Percentiles rank a stretch among this genome's conserved stretches.
Evolutionary conservation across 1,284 basidiomycete species (phyloP).

Genomic region (Malassezia furfur): DNA sequence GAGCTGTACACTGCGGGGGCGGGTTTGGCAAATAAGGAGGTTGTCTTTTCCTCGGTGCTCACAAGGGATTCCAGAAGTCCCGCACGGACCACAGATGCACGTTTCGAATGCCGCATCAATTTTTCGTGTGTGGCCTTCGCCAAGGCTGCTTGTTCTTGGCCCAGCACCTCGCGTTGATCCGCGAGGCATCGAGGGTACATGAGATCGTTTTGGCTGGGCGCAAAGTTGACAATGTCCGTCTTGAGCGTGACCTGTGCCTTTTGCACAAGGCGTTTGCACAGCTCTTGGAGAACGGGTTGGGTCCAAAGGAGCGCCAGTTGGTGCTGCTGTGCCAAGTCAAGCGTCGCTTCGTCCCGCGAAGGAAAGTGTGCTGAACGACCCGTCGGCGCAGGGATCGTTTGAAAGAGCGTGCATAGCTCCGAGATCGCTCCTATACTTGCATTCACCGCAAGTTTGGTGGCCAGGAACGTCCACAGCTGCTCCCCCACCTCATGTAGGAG

Average conservation of each 20-base stretch:
- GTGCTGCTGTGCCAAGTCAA: neutral
- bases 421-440: too few relatives aligned
- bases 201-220: slow-evolving; percentile 1
- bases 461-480: neutral
- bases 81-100: neutral
- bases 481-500: neutral
- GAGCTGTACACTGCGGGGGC: neutral
- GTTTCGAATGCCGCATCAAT: neutral
- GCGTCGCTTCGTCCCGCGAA: too few relatives aligned
- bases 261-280: slow-evolving; percentile 1
- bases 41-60: neutral
- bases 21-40: neutral
- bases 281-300: neutral
- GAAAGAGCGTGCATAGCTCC: neutral
- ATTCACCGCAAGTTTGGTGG: too few relatives aligned
- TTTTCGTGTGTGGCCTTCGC: neutral
- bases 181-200: neutral
- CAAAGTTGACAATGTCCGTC: neutral
- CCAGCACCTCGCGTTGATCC: neutral
- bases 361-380: too few relatives aligned
- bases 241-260: neutral
- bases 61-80: neutral
- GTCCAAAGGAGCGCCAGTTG: neutral
- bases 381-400: too few relatives aligned
- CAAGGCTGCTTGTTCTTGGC: neutral